These are phyloP conservation scores for Daldinia sp. DNA, from an alignment of 2,329 filamentous ascomycete genomes.

Conservation along the genomic window DNA sequence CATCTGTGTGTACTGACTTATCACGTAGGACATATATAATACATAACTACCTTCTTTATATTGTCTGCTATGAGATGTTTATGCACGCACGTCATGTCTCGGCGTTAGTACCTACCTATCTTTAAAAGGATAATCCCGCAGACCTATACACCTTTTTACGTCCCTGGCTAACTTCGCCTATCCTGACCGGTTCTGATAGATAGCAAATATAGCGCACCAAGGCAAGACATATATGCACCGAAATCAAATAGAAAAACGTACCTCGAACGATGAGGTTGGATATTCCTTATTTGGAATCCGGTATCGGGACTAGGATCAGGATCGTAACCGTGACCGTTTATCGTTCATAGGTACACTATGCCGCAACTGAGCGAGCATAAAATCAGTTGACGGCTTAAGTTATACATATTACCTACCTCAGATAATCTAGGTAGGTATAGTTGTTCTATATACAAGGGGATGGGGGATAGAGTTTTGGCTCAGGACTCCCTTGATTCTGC, in stretches of 20 bases:
- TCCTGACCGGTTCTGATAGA: slow-evolving; percentile 13
- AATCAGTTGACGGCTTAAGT: slow-evolving; percentile 11
- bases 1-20: slow-evolving; percentile 14
- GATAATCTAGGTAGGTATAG: slow-evolving; percentile 22
- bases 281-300: slow-evolving; percentile 18
- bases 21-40: slow-evolving; percentile 2
- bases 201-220: slow-evolving; percentile 21
- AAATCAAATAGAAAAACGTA: neutral
- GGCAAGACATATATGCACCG: slow-evolving; percentile 5
- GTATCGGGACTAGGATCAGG: slow-evolving; percentile 19
- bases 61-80: slow-evolving; percentile 10
- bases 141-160: slow-evolving; percentile 23
- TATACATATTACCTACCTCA: slow-evolving; percentile 15
- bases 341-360: slow-evolving; percentile 7
- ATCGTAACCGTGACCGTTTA: slow-evolving; percentile 9
- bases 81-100: slow-evolving; percentile 2
- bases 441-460: slow-evolving; percentile 31
- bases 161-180: slow-evolving; percentile 15
- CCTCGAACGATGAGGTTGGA: slow-evolving; percentile 5
- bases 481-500: slow-evolving; percentile 23
- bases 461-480: slow-evolving; percentile 24
- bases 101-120: slow-evolving; percentile 9
- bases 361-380: slow-evolving; percentile 3
- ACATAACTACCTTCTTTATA: too few species aligned
- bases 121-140: slow-evolving; percentile 37